These are phyloP conservation scores for Aurantiochytrium sp. DNA, from an alignment of 108 stramenopile species.

Conservation along the genomic window DNA sequence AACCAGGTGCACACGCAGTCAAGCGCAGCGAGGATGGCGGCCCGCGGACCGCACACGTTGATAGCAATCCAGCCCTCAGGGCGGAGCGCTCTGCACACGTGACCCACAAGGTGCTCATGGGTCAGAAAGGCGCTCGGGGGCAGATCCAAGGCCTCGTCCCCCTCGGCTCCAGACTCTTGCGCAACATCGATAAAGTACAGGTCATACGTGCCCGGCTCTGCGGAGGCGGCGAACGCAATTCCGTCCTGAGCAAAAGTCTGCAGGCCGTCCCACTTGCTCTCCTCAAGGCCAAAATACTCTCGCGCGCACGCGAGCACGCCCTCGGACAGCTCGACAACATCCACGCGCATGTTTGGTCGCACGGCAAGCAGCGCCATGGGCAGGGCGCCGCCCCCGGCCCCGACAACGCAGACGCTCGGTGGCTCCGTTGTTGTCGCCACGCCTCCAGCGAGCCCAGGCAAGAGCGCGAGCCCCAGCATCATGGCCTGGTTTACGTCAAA, in stretches of 20 bases:
- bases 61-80: background rate
- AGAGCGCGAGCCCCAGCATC: background rate
- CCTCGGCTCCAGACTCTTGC: background rate
- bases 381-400: background rate
- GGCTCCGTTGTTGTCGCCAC: too few species aligned
- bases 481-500: constrained; percentile 5
- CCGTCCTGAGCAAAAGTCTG: background rate
- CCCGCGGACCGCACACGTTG: background rate
- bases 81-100: background rate
- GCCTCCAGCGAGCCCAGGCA: constrained; percentile 11
- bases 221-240: background rate
- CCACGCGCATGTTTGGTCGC: background rate
- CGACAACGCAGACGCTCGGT: background rate
- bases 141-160: background rate
- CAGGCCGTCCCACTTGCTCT: background rate
- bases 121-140: background rate
- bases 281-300: background rate
- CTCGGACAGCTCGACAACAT: background rate
- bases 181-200: background rate
- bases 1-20: background rate
- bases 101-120: background rate
- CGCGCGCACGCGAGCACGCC: background rate
- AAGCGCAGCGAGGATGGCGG: background rate
- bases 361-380: background rate
- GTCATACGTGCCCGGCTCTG: background rate